Base-by-base conservation (phyloP, 495 filamentous ascomycete genomes). In the Aspergillus steynii region DNA sequence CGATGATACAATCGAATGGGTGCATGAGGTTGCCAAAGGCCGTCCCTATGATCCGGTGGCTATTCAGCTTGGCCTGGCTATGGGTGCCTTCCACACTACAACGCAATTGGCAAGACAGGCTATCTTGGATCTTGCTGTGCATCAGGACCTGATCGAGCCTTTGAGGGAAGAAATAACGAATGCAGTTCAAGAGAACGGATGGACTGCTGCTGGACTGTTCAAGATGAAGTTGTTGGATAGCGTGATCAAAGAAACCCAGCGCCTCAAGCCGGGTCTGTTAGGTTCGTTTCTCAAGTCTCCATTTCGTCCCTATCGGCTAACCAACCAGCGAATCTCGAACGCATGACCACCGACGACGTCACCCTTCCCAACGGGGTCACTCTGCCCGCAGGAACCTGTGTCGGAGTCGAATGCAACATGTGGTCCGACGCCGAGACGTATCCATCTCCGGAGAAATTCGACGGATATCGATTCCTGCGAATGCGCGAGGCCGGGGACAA, bases 151-250 rank as follows among this genome's bases (percentile, higher is more conserved):
- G 28, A 55, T 77, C n/a, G 31, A 49, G 4, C 49, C 60, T 28
- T 20, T 73, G 8, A 52, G 69, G 5, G 55, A 71, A 1, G 71
- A 77, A 32, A 50, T 71, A 3, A 49, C 60, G 4, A 49, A 62
- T 3, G 68, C 71, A 0, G 31, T 69, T 1, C 14, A 51, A 15
- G 34, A 61, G 34, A 62, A 65, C 15, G 69, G 65, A 5, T 80
- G 79, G 76, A 71, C 69, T 3, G 80, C 75, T 58, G 68, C 70
- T 9, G 69, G 73, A 0, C 27, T 81, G 5, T 71, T 71, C 42
- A 79, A 82, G 47, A 71, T 85, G 27, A 67, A 73, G 61, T 61
- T 82, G 37, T 73, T 84, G 71, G 71, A 74, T 52, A 74, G 68
- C 56, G 50, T 63, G 2, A 37, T 71, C 10, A 73, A 77, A 61